Percentiles rank a stretch among this genome's conserved stretches.
These are phyloP conservation scores for Coemansia reversa DNA, from an alignment of 192 early-diverging fungal species.

Conservation along the genomic window DNA sequence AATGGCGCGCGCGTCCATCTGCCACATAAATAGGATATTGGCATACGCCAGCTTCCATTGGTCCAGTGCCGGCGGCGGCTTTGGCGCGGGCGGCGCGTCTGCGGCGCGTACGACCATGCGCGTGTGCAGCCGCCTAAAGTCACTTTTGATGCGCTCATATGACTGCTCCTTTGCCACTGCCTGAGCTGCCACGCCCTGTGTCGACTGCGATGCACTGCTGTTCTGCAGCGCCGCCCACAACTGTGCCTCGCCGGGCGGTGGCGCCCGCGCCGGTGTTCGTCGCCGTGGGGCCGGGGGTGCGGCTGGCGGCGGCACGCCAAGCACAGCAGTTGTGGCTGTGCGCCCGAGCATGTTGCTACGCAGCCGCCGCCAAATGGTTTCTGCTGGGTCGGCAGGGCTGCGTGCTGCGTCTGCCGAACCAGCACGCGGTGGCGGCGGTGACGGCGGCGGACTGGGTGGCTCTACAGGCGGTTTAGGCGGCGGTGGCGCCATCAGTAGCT, in stretches of 20 bases:
- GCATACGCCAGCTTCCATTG: conserved; percentile 52
- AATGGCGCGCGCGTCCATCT: conserved; percentile 43
- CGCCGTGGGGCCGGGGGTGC: background rate
- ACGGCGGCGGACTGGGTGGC: conserved; percentile 14
- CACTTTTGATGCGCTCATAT: conserved; percentile 30
- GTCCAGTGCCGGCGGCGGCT: conserved; percentile 30
- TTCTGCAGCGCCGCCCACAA: conserved; percentile 9
- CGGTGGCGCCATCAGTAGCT: conserved; percentile 38
- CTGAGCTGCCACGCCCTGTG: conserved; percentile 16
- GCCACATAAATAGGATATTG: conserved; percentile 43
- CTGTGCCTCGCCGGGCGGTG: background rate
- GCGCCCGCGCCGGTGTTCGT: background rate
- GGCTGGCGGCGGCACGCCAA: background rate
- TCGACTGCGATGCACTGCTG: conserved; percentile 2
- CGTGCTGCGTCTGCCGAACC: conserved; percentile 1
- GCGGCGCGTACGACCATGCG: conserved; percentile 13
- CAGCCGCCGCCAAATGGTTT: conserved; percentile 46
- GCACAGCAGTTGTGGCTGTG: conserved; percentile 18
- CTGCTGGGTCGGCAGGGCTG: conserved; percentile 22
- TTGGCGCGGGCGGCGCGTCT: background rate
- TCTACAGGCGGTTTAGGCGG: background rate
- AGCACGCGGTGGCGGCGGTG: conserved; percentile 2
- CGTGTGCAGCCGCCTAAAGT: conserved; percentile 24
- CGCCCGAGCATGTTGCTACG: conserved; percentile 48
- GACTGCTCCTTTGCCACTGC: conserved; percentile 19